Conservation (phyloP, 345 rosid species). For the Brassica incana region DNA sequence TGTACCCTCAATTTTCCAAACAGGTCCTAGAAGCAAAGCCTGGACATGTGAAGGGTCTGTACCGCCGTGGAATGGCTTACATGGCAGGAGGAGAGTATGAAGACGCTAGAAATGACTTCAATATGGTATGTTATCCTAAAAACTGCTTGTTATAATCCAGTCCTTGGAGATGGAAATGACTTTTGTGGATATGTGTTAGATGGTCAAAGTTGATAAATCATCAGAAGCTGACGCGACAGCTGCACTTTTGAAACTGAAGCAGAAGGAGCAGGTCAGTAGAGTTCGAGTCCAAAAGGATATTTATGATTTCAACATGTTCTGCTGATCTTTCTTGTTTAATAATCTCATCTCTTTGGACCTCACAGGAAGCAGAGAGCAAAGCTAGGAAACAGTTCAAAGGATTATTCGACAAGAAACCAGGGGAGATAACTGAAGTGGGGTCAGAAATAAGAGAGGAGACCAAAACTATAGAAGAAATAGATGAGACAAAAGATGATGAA, state of each 20-base stretch:
- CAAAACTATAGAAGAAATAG: conserved; percentile 33
- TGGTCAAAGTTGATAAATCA: conserved; percentile 43
- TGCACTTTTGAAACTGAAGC: conserved; percentile 80
- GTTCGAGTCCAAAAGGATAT: not conserved
- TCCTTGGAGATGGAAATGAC: not conserved
- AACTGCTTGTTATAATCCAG: not conserved
- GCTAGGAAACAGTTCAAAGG: conserved; percentile 92
- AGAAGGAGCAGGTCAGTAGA: conserved; percentile 69
- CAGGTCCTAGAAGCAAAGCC: conserved; percentile 94
- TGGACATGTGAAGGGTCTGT: conserved; percentile 73
- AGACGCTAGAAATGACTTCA: conserved; percentile 75
- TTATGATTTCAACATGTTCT: not conserved
- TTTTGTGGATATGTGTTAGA: conserved; percentile 28
- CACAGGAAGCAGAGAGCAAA: conserved; percentile 72
- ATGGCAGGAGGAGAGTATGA: conserved; percentile 81
- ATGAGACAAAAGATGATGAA: conserved; percentile 26
- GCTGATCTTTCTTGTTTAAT: not conserved
- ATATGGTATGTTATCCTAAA: conserved; percentile 45
- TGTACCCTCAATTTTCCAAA: conserved; percentile 11
- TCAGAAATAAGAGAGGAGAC: conserved; percentile 35
- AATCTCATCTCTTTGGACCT: conserved; percentile 1
- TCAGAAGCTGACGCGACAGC: conserved; percentile 44
- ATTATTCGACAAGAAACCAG: conserved; percentile 91
- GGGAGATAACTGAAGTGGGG: conserved; percentile 65
- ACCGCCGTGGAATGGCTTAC: conserved; percentile 96